These are phyloP conservation scores for Pseudogymnoascus sp. DNA, from an alignment of 2,329 filamentous ascomycete genomes.

Conservation along the genomic window DNA sequence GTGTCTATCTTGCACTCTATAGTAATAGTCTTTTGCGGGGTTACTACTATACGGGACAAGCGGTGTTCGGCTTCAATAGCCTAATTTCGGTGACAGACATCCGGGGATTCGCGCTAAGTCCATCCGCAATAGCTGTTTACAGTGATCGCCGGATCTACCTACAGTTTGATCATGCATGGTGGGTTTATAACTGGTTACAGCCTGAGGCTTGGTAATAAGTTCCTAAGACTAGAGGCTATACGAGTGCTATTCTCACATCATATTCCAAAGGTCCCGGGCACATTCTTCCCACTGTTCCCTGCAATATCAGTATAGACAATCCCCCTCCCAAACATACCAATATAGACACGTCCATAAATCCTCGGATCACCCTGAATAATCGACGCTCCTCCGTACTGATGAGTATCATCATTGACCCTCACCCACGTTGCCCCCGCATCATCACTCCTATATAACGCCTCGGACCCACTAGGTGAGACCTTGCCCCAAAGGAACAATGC, in stretches of 20 bases:
- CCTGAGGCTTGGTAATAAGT: not conserved
- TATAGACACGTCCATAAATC: slow-evolving; percentile 18
- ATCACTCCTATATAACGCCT: not conserved
- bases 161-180: not conserved
- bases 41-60: not conserved
- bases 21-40: not conserved
- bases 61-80: not conserved
- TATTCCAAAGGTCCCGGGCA: slow-evolving; percentile 14
- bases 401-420: slow-evolving; percentile 14
- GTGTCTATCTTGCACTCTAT: not conserved
- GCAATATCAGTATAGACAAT: slow-evolving; percentile 19
- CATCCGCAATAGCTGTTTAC: not conserved
- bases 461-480: no score
- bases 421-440: not conserved
- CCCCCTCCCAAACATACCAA: slow-evolving; percentile 17
- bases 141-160: not conserved
- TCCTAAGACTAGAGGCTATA: not conserved
- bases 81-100: not conserved
- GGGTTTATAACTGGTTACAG: not conserved
- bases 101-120: not conserved
- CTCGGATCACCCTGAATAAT: slow-evolving; percentile 16
- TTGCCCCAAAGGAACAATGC: slow-evolving; percentile 17
- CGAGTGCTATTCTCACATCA: not conserved
- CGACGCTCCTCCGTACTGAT: slow-evolving; percentile 17
- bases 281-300: not conserved